Evolutionary conservation across 2,329 filamentous ascomycete species (phyloP), one percentile per base, ranked within the genome.

Genomic region (Hypoxylon rubiginosum): DNA sequence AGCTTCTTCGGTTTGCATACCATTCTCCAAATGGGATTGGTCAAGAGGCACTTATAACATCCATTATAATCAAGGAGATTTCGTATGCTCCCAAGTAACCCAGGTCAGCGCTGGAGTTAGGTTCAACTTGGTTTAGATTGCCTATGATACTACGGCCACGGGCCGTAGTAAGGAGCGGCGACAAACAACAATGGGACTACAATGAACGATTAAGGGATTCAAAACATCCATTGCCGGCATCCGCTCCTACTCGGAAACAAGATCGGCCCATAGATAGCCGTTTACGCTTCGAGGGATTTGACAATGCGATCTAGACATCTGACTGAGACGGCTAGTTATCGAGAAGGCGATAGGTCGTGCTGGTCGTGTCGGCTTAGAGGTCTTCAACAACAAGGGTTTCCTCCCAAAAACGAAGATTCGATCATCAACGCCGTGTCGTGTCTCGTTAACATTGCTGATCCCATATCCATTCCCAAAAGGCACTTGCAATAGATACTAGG

Each of bases 271-370:
- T 28, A 49, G 53, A 66, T 51, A 48, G 10, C 34, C 54, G 21
- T 62, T 60, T 59, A 41, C 50, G 53, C 60, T 43, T 60, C 24
- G 51, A 34, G 64, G 61, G 57, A 64, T 62, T 57, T 46, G 9
- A 62, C 43, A 17, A 46, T 39, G 17, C 34, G 46, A 69, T 69
- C 46, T 69, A 62, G 53, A 57, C 53, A 52, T 64, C 53, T 67
- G 64, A 60, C 60, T 60, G 56, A 61, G 58, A 62, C 60, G 60
- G 60, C 46, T 62, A 62, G 30, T 58, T 66, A 68, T 62, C 59
- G 13, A 63, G 13, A 55, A n/a, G 26, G 28, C 13, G 28, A 58
- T 26, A 49, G 26, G 55, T 49, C 56, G 55, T 43, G 24, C 39
- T 28, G 26, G 55, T 49, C 21, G 21, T 4, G 21, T 24, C 56